A percentile compares a stretch with the other conserved stretches of the same genome.
These are phyloP conservation scores for Trematosphaeria pertusa DNA, from an alignment of 2,329 filamentous ascomycete species.

Conservation along the genomic window DNA sequence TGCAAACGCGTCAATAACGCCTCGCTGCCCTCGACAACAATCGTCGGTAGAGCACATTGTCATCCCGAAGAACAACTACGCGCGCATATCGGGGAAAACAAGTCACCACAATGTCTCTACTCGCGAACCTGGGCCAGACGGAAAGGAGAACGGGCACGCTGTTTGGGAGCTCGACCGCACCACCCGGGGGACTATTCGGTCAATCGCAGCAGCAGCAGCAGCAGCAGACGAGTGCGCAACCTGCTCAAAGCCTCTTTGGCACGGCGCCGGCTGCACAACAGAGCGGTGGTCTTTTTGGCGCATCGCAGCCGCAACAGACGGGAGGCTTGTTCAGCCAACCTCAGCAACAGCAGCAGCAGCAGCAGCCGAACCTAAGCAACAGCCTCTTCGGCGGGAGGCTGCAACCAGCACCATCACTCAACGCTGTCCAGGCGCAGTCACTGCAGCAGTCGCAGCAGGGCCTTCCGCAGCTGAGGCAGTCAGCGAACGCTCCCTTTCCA, in stretches of 20 bases:
- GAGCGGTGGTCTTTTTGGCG: constrained; percentile 27
- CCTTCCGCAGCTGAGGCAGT: constrained; percentile 44
- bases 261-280: constrained; percentile 16
- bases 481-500: constrained; percentile 33
- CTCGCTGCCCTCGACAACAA: too few species aligned
- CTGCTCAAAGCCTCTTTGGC: constrained; percentile 36
- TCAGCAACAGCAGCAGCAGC: constrained; percentile 47
- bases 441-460: constrained; percentile 47
- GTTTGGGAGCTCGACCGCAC: constrained; percentile 45
- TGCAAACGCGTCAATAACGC: too few species aligned
- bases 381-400: constrained; percentile 48
- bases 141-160: constrained; percentile 48
- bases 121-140: constrained; percentile 29
- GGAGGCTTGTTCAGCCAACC: constrained; percentile 26
- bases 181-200: constrained; percentile 49
- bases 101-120: constrained; percentile 36
- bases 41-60: too few species aligned
- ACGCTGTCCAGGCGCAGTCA: constrained; percentile 37
- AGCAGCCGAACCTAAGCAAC: constrained; percentile 49
- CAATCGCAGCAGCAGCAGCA: constrained; percentile 47
- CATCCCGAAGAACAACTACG: too few species aligned
- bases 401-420: constrained; percentile 39
- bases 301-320: constrained; percentile 18
- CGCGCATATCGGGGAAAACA: neutral
- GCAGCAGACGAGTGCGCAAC: constrained; percentile 42